These are phyloP conservation scores for Alisma plantagoaquatica DNA, from an alignment of 106 monocot genomes.

Conservation along the genomic window DNA sequence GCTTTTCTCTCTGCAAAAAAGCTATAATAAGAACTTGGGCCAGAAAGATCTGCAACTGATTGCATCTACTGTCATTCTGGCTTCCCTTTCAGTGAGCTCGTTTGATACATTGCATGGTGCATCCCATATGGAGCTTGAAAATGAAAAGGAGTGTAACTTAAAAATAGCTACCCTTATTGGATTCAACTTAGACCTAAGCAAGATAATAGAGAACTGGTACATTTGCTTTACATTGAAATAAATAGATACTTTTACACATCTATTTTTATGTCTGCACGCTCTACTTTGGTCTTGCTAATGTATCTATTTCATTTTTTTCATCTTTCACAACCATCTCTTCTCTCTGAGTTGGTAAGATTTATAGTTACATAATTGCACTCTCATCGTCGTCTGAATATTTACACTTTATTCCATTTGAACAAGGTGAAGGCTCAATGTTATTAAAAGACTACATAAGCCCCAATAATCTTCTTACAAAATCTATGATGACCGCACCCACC, in stretches of 20 bases:
- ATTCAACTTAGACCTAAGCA: conserved; percentile 67
- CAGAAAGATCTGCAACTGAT: conserved; percentile 94
- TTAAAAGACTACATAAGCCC: no score
- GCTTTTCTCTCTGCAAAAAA: conserved; percentile 79
- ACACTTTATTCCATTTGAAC: no score
- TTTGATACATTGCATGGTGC: conserved; percentile 71
- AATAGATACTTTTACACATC: no score
- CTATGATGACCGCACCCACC: no score
- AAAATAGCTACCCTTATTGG: conserved; percentile 74
- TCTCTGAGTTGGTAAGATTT: conserved; percentile 84
- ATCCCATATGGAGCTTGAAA: conserved; percentile 88
- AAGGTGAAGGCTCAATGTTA: no score
- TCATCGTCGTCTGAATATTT: background rate
- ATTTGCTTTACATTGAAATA: no score
- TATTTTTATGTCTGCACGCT: no score
- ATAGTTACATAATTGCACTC: no score
- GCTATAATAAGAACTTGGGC: conserved; percentile 84
- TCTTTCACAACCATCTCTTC: conserved; percentile 69
- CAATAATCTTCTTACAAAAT: no score
- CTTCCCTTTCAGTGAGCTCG: conserved; percentile 75
- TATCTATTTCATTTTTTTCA: conserved; percentile 24
- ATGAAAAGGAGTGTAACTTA: conserved; percentile 80
- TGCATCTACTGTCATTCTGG: conserved; percentile 83
- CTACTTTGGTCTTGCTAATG: no score
- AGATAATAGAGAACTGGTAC: conserved; percentile 73